Base-by-base conservation (phyloP, 2,329 filamentous ascomycete species). In the Xylaria sp. region DNA sequence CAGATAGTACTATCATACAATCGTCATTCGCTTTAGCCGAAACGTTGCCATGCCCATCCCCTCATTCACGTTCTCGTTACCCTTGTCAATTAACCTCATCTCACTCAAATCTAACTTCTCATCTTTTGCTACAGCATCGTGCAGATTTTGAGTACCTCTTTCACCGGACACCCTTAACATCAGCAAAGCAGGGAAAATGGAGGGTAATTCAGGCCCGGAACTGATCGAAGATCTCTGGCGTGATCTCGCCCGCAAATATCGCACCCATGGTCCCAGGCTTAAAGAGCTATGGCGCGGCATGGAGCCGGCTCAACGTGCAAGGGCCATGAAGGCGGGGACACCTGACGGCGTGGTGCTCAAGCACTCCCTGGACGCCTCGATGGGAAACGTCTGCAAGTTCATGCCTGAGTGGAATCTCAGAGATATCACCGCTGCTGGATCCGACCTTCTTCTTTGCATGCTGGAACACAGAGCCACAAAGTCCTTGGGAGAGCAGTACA, bases 371-470 rank as follows among this genome's bases (percentile, higher is more conserved):
- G 83, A 85, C 61, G 31, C 34, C 2, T 78, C 79, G 0, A 15
- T 84, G 28, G 82, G 81, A 0, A 76, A 77, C n/a, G 73, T 81
- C 18, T 81, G 70, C 72, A 82, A 81, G n/a, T 54, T 84, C 2
- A 72, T 81, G 0, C 82, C 83, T 0, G 85, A 86, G 57, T 81
- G 78, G 78, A 85, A 86, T 65, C 64, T 86, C 0, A 76, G 73
- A 8, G 82, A 86, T 28, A 74, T 85, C 1, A 72, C 81, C 3
- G 72, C 76, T 0, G 74, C 80, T 0, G 75, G 73, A 1, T 78
- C 83, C 0, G 76, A 83, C n/a, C 77, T 72, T 28, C 65, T 85
- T 3, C 75, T 85, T 1, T 73, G 80, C 13, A 70, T 82, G 6
- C 68, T 86, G 2, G 78, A 81, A 28, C 73, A 82, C 44, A 78